These are phyloP conservation scores for Acer campestre DNA, from an alignment of 345 rosid genomes.

Conservation along the genomic window DNA sequence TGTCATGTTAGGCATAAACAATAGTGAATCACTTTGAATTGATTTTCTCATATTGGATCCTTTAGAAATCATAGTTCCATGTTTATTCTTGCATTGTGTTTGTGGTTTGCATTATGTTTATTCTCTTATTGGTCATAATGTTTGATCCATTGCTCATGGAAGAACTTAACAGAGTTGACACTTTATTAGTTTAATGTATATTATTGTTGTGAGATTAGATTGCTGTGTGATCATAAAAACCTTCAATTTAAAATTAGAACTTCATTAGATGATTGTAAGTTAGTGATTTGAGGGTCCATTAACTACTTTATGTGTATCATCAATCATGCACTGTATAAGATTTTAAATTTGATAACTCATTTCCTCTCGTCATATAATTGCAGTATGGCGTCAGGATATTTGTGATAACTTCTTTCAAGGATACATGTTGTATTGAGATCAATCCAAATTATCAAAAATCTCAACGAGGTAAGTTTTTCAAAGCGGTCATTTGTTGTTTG, in stretches of 20 bases:
- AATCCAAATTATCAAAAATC: constrained; percentile 67
- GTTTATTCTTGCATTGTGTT: background rate
- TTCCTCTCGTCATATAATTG: constrained; percentile 21
- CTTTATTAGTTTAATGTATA: background rate
- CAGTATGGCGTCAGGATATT: constrained; percentile 92
- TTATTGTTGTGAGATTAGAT: background rate
- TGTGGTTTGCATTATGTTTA: background rate
- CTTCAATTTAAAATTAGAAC: background rate
- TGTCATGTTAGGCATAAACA: constrained; percentile 1
- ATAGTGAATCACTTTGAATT: constrained; percentile 3
- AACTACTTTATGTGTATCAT: background rate
- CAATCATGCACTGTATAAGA: background rate
- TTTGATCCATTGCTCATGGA: background rate
- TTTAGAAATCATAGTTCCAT: background rate
- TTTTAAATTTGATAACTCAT: background rate
- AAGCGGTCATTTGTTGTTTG: constrained; percentile 8
- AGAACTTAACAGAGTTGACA: background rate
- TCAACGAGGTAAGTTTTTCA: constrained; percentile 56
- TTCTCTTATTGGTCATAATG: background rate
- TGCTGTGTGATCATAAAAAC: background rate
- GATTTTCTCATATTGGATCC: background rate
- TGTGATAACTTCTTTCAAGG: constrained; percentile 88
- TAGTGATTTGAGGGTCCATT: background rate
- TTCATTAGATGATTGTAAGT: background rate
- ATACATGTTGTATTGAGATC: constrained; percentile 90